Evolutionary conservation across 2,329 filamentous ascomycete genomes (phyloP), one percentile per base, ranked within the genome.

Genomic region (Amauroascus verrucosus): DNA sequence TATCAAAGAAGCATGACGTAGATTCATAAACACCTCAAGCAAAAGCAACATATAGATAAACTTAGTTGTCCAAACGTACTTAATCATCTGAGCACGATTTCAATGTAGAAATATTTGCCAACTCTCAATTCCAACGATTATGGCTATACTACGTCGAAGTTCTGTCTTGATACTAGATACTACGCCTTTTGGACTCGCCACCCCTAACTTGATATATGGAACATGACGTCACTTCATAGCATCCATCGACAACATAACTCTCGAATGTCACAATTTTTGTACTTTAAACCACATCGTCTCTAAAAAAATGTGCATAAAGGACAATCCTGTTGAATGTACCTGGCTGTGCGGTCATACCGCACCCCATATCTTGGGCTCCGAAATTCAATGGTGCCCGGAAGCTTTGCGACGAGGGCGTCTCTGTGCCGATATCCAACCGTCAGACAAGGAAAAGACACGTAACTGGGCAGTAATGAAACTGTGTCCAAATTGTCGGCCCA

Each of bases 231-330:
- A 51, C 28, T 35, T n/a, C 8, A 22, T 32, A 20, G 6, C 16
- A 20, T 18, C 16, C 14, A 1, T 22, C 35, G 16, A 49, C 26
- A 24, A 33, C 47, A 6, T 24, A 24, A 6, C 8, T 18, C 45
- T 9, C 18, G 30, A 33, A 24, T 2, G 5, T 26, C 37, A 20
- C 8, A 22, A 33, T 30, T 30, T 7, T 43, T 8, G 7, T 50
- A 41, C n/a, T 28, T 50, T 13, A 20, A 38, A 20, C 5, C 24
- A 2, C 9, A 26, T 33, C 1, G 33, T 33, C 20, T 11, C 5
- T n/a, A n/a, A 16, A 22, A 50, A 18, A 22, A 51, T 51, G 48
- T 51, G 48, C 18, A 24, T 43, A 1, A 51, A 51, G 40, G 48
- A 51, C 16, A 38, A 51, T 33, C 48, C 48, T 14, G 16, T 51